Evolutionary conservation across 2,329 filamentous ascomycete genomes (phyloP), one percentile per base, ranked within the genome.

Genomic region (Fusarium graminum): DNA sequence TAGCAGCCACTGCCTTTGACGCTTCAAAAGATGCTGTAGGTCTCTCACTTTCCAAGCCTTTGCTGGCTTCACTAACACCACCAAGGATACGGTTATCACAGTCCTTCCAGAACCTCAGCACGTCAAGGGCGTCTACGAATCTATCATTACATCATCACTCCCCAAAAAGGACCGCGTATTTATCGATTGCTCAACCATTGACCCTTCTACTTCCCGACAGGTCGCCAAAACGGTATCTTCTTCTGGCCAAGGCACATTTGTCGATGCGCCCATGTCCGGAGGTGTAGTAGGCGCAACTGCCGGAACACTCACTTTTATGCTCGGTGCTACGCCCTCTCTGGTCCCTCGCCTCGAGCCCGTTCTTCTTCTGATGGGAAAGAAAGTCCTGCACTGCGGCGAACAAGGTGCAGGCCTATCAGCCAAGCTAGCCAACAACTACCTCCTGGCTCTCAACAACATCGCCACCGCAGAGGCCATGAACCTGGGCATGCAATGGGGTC

Each of bases 341-440:
- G 82, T 95, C 2, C 79, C 88, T 2, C 85, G 87, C 12, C 83
- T 92, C 11, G 90, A 90, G 57, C 84, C 88, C 1, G 83, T 93
- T 2, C 83, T 99, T 7, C 82, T 89, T 22, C 83, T 88, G 62
- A 97, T 99, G 93, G 95, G 95, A 52, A 89, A 89, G 74, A 90
- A 90, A 60, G 90, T 97, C 6, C 84, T 97, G 63, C 93, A 97
- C 76, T 91, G 97, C 72, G 95, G 95, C 6, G 83, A 83, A 1
- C 93, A 96, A 69, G 94, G 93, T 12, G 87, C 92, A 4, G 95
- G 95, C 0, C 85, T 99, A 2, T 92, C 93, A 12, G 95, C 92
- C 38, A 99, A 99, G 80, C 85, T 99, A 30, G 94, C 94, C 52
- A 99, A 99, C 81, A 99, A 99, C 79, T 99, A 99, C 77, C 87